phyloP scores from a whole-genome alignment of 257 asterid genomes.

The Haberlea rhodopensis region DNA sequence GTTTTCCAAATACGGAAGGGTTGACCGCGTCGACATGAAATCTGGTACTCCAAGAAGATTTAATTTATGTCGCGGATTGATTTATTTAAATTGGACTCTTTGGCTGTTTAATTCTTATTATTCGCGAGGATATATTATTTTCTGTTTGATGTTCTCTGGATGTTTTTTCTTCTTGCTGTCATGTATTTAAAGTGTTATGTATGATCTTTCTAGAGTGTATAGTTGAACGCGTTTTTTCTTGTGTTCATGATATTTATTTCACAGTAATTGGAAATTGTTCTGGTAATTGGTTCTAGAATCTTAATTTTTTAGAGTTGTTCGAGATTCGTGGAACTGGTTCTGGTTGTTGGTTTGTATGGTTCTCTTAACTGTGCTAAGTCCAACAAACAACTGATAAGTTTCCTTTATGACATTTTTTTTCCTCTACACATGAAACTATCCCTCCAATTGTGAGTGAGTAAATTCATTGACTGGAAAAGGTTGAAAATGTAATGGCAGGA shows the following conservation, averaged over 20 bases:
- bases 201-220: background rate
- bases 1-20: conserved; percentile 77
- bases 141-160: background rate
- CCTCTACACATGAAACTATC: background rate
- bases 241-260: background rate
- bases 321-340: background rate
- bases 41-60: conserved; percentile 44
- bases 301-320: background rate
- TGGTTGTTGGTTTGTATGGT: background rate
- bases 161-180: background rate
- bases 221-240: background rate
- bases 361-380: background rate
- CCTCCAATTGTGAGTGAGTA: background rate
- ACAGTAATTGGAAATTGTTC: background rate
- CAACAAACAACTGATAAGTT: background rate
- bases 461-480: background rate
- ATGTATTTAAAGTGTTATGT: too few relatives aligned
- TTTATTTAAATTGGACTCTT: background rate
- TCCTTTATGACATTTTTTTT: background rate
- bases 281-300: too few relatives aligned
- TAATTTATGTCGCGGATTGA: background rate
- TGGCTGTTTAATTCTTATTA: too few relatives aligned
- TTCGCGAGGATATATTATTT: too few relatives aligned
- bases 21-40: conserved; percentile 89
- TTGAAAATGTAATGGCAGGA: conserved; percentile 23